phyloP scores from a whole-genome alignment of 169 alveolate species.

The Plasmodium malariae region DNA sequence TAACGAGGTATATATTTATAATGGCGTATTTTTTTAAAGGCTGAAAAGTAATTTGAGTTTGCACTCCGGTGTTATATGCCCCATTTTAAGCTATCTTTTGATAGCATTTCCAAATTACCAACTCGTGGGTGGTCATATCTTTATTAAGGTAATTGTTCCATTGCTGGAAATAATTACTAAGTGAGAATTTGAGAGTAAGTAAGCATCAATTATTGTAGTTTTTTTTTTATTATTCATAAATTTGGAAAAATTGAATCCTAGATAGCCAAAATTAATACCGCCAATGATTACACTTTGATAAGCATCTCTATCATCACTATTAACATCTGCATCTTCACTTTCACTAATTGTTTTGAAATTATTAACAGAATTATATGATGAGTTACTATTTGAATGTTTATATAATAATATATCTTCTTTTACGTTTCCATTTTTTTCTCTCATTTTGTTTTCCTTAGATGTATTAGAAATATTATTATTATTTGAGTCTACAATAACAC shows the following conservation, averaged over 20 bases:
- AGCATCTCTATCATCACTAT: conserved; percentile 30
- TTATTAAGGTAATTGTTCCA: conserved; percentile 43
- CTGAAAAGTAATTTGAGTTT: too few species aligned
- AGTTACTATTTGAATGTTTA: neutral
- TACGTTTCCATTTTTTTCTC: neutral
- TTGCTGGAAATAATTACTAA: conserved; percentile 48
- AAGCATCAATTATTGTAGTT: conserved; percentile 56
- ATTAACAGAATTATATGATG: conserved; percentile 19
- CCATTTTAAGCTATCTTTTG: too few species aligned
- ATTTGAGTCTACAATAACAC: neutral
- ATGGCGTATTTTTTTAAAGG: too few species aligned
- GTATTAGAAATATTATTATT: neutral
- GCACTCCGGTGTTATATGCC: too few species aligned
- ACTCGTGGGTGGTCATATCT: conserved; percentile 1
- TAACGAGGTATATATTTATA: too few species aligned
- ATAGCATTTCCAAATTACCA: too few species aligned
- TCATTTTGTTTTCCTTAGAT: neutral
- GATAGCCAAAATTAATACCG: conserved; percentile 69
- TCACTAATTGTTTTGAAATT: conserved; percentile 34
- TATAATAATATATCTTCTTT: neutral
- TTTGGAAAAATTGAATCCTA: conserved; percentile 54
- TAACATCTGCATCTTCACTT: conserved; percentile 39
- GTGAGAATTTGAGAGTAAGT: conserved; percentile 34
- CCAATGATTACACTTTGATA: conserved; percentile 74
- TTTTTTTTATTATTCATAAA: conserved; percentile 64